phyloP scores from a whole-genome alignment of 192 early-diverging fungal species.

The Podila horticola region DNA sequence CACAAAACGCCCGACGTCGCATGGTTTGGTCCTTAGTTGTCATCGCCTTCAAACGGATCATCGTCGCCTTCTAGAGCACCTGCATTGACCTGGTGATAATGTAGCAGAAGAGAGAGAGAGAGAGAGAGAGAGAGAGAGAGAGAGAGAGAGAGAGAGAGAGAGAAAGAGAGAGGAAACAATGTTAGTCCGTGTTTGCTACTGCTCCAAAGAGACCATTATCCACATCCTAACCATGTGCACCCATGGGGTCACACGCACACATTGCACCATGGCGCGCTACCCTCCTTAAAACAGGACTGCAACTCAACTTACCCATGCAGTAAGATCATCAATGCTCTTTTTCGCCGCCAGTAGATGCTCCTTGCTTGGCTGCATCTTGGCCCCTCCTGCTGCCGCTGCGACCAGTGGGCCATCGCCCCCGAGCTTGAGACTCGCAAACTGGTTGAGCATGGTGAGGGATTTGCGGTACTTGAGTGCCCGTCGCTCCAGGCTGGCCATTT shows the following conservation, averaged over 20 bases:
- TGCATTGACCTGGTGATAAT: conserved; percentile 21
- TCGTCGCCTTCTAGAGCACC: conserved; percentile 20
- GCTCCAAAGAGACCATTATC: not conserved
- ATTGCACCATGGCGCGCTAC: too few relatives aligned
- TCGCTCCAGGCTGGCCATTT: conserved; percentile 42
- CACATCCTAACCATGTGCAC: too few relatives aligned
- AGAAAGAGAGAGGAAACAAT: too few relatives aligned
- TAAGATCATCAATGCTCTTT: conserved; percentile 51
- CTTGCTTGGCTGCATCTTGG: conserved; percentile 21
- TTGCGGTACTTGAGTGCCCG: conserved; percentile 38
- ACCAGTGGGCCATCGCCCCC: not conserved
- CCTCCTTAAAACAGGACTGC: too few relatives aligned
- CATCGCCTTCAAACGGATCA: conserved; percentile 33
- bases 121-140: too few relatives aligned
- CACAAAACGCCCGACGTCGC: not conserved
- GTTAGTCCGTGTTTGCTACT: too few relatives aligned
- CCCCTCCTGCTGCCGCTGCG: conserved; percentile 7
- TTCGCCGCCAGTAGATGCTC: conserved; percentile 48
- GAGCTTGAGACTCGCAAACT: conserved; percentile 20
- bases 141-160: too few relatives aligned
- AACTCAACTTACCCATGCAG: conserved; percentile 36
- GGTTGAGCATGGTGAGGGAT: conserved; percentile 41
- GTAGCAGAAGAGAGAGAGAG: not conserved
- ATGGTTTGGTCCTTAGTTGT: conserved; percentile 7
- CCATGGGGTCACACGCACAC: too few relatives aligned